phyloP scores from a whole-genome alignment of 306 rosid genomes.

The Dryas alaskensis region DNA sequence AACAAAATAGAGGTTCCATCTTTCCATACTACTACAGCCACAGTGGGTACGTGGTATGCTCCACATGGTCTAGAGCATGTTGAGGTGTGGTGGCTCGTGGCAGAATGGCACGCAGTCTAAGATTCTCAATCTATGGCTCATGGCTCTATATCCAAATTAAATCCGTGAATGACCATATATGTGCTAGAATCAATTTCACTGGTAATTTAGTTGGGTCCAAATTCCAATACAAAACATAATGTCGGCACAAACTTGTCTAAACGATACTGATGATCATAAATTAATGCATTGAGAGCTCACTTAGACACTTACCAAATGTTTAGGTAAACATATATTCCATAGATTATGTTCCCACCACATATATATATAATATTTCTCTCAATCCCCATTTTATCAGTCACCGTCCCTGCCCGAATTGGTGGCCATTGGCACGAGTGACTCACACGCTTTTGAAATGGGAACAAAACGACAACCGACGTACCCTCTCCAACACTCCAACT shows the following conservation, averaged over 20 bases:
- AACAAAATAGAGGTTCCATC: neutral
- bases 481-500: neutral
- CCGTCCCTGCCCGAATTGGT: neutral
- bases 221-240: neutral
- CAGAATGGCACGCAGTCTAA: neutral
- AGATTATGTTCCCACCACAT: neutral
- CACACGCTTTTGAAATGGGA: conserved; percentile 6
- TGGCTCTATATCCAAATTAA: no score
- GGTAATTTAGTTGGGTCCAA: neutral
- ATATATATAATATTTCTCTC: no score
- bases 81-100: neutral
- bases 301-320: neutral
- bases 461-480: conserved; percentile 23
- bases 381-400: neutral
- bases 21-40: neutral
- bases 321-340: neutral
- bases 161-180: no score
- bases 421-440: conserved; percentile 9
- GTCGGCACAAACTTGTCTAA: neutral
- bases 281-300: neutral
- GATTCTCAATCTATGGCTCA: neutral
- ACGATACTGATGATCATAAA: neutral
- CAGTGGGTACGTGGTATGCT: neutral
- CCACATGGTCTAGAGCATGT: no score
- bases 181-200: no score